Percentiles rank a stretch among this genome's conserved stretches.
Evolutionary conservation across 495 filamentous ascomycete genomes (phyloP).

Genomic region (Penicillium samsonianum): DNA sequence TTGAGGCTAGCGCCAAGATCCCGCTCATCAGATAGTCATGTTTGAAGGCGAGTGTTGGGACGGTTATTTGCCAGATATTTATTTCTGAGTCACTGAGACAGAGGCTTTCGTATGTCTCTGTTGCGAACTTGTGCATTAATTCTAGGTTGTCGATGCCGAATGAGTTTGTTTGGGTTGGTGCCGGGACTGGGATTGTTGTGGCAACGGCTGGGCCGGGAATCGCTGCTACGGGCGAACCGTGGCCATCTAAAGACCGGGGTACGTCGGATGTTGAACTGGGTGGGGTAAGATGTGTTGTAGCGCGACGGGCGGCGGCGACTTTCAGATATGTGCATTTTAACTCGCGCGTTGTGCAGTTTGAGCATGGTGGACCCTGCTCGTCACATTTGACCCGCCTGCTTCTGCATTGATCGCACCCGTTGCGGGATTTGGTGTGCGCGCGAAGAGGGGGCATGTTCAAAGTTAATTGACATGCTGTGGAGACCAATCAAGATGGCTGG

Average conservation of each 20-base stretch:
- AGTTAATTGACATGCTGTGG: neutral
- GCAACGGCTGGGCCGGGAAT: neutral
- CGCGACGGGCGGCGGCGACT: constrained; percentile 10
- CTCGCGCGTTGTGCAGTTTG: constrained; percentile 37
- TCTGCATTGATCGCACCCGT: constrained; percentile 57
- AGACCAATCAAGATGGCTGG: neutral
- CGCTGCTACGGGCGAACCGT: neutral
- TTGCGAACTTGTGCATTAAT: constrained; percentile 31
- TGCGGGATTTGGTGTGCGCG: constrained; percentile 57
- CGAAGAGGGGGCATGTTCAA: constrained; percentile 32
- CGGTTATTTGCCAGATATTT: constrained; percentile 31
- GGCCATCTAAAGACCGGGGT: neutral
- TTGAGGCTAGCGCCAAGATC: constrained; percentile 51
- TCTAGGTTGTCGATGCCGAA: constrained; percentile 24
- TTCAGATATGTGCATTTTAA: constrained; percentile 36
- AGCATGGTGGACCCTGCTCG: constrained; percentile 40
- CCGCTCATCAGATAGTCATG: constrained; percentile 54
- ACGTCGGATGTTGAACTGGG: neutral
- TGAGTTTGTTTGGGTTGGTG: constrained; percentile 4
- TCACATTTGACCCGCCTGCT: constrained; percentile 53
- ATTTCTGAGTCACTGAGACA: constrained; percentile 26
- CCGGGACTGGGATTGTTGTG: neutral
- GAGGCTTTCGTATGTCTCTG: constrained; percentile 25
- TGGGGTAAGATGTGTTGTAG: constrained; percentile 1
- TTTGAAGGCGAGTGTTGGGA: constrained; percentile 45